phyloP scores from a whole-genome alignment of 345 rosid genomes.

The Populus nigra region DNA sequence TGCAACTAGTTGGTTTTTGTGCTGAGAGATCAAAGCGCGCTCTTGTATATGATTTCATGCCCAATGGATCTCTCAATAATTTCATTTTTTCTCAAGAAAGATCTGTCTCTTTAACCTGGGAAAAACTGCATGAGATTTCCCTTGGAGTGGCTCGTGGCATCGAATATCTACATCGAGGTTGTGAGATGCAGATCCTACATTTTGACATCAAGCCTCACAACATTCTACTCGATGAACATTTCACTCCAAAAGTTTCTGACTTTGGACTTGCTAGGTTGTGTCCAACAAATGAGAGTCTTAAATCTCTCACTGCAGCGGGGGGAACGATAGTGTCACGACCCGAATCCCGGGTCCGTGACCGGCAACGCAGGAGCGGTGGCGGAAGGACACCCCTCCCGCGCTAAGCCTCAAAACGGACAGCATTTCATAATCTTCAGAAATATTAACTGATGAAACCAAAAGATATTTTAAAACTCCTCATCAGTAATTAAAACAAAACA shows the following conservation, averaged over 20 bases:
- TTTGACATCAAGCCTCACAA: conserved; percentile 7
- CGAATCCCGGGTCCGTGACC: no score
- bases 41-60: background rate
- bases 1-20: background rate
- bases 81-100: background rate
- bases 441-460: no score
- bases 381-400: no score
- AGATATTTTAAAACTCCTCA: no score
- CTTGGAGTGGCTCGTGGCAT: conserved; percentile 2
- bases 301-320: background rate
- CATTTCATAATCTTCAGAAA: no score
- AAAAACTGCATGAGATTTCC: background rate
- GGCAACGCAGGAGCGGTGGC: no score
- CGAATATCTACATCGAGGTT: background rate
- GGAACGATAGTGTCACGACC: no score
- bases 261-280: background rate
- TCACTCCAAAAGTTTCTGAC: background rate
- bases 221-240: background rate
- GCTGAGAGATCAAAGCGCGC: background rate
- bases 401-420: no score
- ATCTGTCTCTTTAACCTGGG: background rate
- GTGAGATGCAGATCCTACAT: background rate
- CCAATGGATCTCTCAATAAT: background rate
- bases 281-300: background rate
- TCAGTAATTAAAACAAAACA: no score